Evolutionary conservation across 1,139 yeast species (phyloP), one percentile per base, ranked within the genome.

Genomic region (Kodamaea ohmeri): DNA sequence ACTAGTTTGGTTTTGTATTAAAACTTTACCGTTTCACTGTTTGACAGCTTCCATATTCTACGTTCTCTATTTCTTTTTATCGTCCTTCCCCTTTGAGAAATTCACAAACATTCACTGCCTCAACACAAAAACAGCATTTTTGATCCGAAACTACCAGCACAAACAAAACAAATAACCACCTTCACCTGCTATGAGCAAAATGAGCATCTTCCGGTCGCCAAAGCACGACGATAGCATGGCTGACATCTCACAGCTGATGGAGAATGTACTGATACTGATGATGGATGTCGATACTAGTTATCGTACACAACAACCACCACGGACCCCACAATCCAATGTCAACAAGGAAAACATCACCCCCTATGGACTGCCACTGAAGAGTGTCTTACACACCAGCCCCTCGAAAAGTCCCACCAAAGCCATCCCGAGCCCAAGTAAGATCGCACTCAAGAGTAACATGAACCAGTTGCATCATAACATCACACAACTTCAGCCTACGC

Each of bases 261-360:
- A 71, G 48, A 70, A 70, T 47, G 67, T 71, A 12, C 67, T 73
- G 34, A 58, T 71, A 20, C 46, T 52, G 38, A 56, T 24, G 26
- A 69, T 70, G 75, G 75, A 70, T 35, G 53, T 68, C 4, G 75
- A 69, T 49, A 55, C 68, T 13, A 53, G 63, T 39, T 60, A 53
- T 46, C 45, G 54, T 30, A 50, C 51, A 42, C 43, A 31, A n/a
- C 39, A 41, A 28, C 51, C 47, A 3, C 51, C 52, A 13, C 39
- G 48, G 16, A 46, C 50, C 7, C 51, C 51, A 14, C 51, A 46
- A 25, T 32, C 37, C 15, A 36, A 33, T 19, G 47, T 61, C 37
- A 70, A 71, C 47, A 71, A 71, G 48, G 77, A 71, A 41, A 71
- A 71, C 47, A 64, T 69, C 44, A 69, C 76, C 2, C 77, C 76